Base-by-base conservation (phyloP, 331 rosid genomes). In the Saraca asoca region DNA sequence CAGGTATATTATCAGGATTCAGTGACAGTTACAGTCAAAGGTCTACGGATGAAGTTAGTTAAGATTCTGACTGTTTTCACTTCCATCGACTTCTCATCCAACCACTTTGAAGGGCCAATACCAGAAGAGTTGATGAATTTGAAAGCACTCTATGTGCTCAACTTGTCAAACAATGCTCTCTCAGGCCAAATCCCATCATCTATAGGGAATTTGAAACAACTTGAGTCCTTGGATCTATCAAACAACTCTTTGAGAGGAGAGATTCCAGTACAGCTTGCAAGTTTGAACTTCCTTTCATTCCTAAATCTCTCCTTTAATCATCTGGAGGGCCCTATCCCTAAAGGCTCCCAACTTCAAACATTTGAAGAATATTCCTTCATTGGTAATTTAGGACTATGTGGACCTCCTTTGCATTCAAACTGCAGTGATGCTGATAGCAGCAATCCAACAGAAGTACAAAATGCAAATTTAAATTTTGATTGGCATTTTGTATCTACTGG, bases 401-500 rank as follows among this genome's bases (percentile, higher is more conserved):
- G 98, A 2, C 13, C 19, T 24, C 91, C 91, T 11, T 66, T 82
- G 74, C 0, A 0, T 24, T 24, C 31, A 12, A n/a, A 0, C 0
- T 89, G 95, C 73, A 15, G 31, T 2, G 31, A 24, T 24, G 31
- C 3, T 24, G 31, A 24, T 24, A 24, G 3, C 31, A 24, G 31
- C 31, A 24, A 3, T 24, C 3, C 31, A 24, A 24, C 31, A 24
- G 31, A 3, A 24, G 31, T 24, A 24, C 31, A 24, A 24, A 1
- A 24, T 24, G 31, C 31, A 24, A 3, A 24, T 24, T 24, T 3
- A 24, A 24, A 68, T 54, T 69, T 79, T 72, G 94, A 85, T 66
- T 89, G 98, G 96, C 77, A 75, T 46, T 85, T 77, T 56, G 75
- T 85, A 55, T 66, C 54, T 49, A 76, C 71, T 16, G 96, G 95